phyloP scores from a whole-genome alignment of 202 grass and related monocot genomes.

The Panicum virgatum region DNA sequence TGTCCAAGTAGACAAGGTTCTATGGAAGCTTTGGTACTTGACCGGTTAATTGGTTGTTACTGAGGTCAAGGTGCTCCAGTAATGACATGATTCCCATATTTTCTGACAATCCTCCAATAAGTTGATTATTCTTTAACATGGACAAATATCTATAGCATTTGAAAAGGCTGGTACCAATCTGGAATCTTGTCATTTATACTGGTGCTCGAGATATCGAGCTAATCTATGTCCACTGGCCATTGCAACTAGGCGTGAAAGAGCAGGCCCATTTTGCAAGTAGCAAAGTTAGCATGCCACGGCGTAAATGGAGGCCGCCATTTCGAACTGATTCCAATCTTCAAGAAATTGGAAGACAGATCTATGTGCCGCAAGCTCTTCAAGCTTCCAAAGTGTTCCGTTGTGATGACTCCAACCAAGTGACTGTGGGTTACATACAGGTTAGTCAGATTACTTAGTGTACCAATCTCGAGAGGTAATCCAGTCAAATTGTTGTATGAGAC shows the following conservation, averaged over 20 bases:
- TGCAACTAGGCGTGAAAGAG: slow-evolving; percentile 36
- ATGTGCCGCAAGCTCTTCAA: neutral
- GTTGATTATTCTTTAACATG: slow-evolving; percentile 29
- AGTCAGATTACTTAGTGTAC: neutral
- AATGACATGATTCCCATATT: neutral
- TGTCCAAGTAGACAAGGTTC: neutral
- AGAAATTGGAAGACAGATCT: slow-evolving; percentile 7
- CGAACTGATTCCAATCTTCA: neutral
- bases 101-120: neutral
- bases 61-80: neutral
- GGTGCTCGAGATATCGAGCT: slow-evolving; percentile 14
- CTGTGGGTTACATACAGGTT: neutral
- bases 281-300: neutral
- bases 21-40: slow-evolving; percentile 1
- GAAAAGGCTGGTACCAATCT: slow-evolving; percentile 38
- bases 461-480: neutral
- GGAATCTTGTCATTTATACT: slow-evolving; percentile 23
- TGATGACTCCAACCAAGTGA: neutral
- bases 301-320: slow-evolving; percentile 26
- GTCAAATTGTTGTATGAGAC: neutral
- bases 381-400: slow-evolving; percentile 14
- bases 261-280: slow-evolving; percentile 38
- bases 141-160: neutral
- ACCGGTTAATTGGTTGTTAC: slow-evolving; percentile 9
- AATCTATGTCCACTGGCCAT: neutral